These are phyloP conservation scores for Lactifluus pinguis DNA, from an alignment of 768 basidiomycete species.

Conservation along the genomic window DNA sequence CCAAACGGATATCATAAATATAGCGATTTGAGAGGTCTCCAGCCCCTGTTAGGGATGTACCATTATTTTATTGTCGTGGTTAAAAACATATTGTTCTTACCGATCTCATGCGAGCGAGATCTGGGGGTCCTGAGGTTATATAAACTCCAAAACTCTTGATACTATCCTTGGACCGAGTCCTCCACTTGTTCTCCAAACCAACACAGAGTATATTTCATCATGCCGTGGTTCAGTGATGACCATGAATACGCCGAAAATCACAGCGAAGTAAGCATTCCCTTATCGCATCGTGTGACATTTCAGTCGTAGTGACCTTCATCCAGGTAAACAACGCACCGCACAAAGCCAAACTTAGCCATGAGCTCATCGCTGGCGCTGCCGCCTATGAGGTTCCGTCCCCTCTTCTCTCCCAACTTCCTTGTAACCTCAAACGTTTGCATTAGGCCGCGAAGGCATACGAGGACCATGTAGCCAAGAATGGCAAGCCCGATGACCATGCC, in stretches of 20 bases:
- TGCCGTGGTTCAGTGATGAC: neutral
- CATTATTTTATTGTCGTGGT: too few relatives aligned
- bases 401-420: neutral
- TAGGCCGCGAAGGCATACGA: slow-evolving; percentile 57
- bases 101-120: neutral
- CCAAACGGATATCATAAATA: neutral
- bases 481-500: slow-evolving; percentile 40
- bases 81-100: neutral
- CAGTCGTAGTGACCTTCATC: neutral
- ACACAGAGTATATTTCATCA: neutral
- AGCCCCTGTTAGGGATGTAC: neutral
- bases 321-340: slow-evolving; percentile 25
- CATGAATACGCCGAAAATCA: neutral
- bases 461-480: slow-evolving; percentile 40
- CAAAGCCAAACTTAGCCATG: slow-evolving; percentile 52
- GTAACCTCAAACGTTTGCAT: slow-evolving; percentile 19
- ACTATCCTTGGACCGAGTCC: neutral
- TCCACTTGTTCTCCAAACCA: neutral
- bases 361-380: slow-evolving; percentile 60
- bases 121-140: neutral
- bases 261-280: neutral
- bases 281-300: neutral
- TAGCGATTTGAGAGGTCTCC: neutral
- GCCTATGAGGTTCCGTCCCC: slow-evolving; percentile 42
- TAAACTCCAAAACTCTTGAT: neutral